phyloP scores from a whole-genome alignment of 2,329 filamentous ascomycete species.

The Diaporthe helianthi region DNA sequence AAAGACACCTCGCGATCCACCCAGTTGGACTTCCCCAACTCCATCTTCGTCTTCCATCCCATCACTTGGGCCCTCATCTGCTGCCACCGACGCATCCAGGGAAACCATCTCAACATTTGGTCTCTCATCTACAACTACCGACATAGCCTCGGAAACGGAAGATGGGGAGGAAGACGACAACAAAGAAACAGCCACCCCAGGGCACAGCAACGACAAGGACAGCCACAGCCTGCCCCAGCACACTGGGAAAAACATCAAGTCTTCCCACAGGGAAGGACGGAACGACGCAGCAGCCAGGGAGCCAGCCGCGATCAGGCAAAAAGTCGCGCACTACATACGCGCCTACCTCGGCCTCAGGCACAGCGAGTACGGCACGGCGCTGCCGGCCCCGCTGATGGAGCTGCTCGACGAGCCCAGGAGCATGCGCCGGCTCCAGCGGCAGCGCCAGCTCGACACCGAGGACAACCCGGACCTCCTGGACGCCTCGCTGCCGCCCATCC shows the following conservation, averaged over 20 bases:
- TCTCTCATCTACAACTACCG: background rate
- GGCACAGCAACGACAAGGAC: too few relatives aligned
- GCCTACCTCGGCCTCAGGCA: slow-evolving; percentile 5
- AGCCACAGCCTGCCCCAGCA: too few relatives aligned
- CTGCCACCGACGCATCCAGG: too few relatives aligned
- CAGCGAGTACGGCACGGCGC: background rate
- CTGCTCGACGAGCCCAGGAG: too few relatives aligned
- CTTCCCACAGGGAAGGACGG: too few relatives aligned
- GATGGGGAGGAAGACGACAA: too few relatives aligned
- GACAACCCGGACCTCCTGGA: too few relatives aligned
- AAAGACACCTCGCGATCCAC: background rate
- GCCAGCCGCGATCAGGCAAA: background rate
- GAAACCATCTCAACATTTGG: background rate
- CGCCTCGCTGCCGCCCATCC: background rate
- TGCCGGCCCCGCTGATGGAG: background rate
- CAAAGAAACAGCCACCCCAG: too few relatives aligned
- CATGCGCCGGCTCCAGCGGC: too few relatives aligned
- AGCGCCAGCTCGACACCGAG: background rate
- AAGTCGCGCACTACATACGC: background rate
- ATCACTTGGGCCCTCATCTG: background rate
- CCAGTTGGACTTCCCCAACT: background rate
- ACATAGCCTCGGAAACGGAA: background rate
- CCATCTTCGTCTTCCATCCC: background rate
- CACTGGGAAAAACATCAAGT: too few relatives aligned
- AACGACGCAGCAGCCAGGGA: accelerated